These are phyloP conservation scores for Fraxinus angustifolia DNA, from an alignment of 305 asterid species.

Conservation along the genomic window DNA sequence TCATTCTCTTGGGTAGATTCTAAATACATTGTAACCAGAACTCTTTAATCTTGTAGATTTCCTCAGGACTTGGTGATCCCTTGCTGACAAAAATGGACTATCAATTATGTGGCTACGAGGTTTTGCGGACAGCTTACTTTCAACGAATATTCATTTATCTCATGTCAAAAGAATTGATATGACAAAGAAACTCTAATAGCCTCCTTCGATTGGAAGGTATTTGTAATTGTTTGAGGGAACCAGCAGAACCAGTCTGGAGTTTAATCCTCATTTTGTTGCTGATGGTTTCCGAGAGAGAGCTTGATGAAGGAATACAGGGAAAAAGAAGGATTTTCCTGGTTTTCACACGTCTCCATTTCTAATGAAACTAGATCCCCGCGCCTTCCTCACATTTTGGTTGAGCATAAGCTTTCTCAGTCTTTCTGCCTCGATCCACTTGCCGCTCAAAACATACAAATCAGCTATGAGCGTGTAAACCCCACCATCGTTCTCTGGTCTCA, in stretches of 20 bases:
- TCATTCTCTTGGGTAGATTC: not conserved
- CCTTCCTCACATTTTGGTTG: slow-evolving; percentile 46
- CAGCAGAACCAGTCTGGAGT: not conserved
- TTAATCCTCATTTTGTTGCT: not conserved
- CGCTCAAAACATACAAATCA: slow-evolving; percentile 50
- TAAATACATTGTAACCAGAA: not conserved
- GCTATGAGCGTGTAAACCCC: slow-evolving; percentile 57
- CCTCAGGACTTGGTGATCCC: not conserved
- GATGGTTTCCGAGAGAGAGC: not conserved
- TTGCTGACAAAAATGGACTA: not conserved
- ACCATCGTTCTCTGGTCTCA: slow-evolving; percentile 57
- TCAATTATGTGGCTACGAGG: not conserved
- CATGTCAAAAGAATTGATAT: not conserved
- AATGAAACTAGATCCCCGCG: slow-evolving; percentile 52
- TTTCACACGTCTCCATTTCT: slow-evolving; percentile 15
- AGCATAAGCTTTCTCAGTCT: slow-evolving; percentile 49
- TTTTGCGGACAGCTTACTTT: not conserved
- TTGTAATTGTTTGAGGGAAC: not conserved
- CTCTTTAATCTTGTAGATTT: not conserved
- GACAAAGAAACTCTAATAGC: not conserved
- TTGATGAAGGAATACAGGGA: not conserved
- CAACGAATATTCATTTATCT: not conserved
- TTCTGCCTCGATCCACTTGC: slow-evolving; percentile 53
- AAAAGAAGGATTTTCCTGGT: not conserved
- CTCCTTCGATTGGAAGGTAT: slow-evolving; percentile 1